A percentile compares a stretch with the other conserved stretches of the same genome.
phyloP scores from a whole-genome alignment of 768 basidiomycete genomes.

The Astraeus odoratus region DNA sequence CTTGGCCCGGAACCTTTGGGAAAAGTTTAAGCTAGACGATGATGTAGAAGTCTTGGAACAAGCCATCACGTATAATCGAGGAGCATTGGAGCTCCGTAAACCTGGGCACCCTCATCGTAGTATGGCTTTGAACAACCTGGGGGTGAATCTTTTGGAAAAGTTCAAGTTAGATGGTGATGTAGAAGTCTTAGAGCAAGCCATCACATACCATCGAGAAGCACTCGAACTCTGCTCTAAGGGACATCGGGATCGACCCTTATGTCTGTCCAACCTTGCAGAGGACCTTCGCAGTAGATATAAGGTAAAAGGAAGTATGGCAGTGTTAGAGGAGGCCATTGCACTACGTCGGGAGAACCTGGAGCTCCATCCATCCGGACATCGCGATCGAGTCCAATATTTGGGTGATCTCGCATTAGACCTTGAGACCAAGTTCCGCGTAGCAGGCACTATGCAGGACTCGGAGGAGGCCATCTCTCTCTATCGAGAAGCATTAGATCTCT shows the following conservation, averaged over 20 bases:
- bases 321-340: conserved; percentile 14
- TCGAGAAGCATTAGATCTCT: conserved; percentile 7
- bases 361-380: conserved; percentile 1
- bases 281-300: conserved; percentile 1
- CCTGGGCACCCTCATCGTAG: background rate
- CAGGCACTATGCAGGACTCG: conserved; percentile 2
- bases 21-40: background rate
- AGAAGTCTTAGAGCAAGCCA: background rate
- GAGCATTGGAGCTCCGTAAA: background rate
- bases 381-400: conserved; percentile 7
- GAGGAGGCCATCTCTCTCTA: conserved; percentile 13
- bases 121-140: background rate
- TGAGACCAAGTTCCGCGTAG: background rate
- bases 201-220: background rate
- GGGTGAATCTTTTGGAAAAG: background rate
- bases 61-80: background rate
- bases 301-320: background rate
- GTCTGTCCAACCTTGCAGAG: background rate
- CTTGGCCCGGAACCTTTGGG: conserved; percentile 2
- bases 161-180: background rate
- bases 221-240: background rate
- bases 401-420: conserved; percentile 1
- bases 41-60: background rate
- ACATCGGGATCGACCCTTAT: background rate
- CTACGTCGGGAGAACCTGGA: conserved; percentile 9